phyloP scores from a whole-genome alignment of 345 rosid genomes.

The Nephelium lappaceum region DNA sequence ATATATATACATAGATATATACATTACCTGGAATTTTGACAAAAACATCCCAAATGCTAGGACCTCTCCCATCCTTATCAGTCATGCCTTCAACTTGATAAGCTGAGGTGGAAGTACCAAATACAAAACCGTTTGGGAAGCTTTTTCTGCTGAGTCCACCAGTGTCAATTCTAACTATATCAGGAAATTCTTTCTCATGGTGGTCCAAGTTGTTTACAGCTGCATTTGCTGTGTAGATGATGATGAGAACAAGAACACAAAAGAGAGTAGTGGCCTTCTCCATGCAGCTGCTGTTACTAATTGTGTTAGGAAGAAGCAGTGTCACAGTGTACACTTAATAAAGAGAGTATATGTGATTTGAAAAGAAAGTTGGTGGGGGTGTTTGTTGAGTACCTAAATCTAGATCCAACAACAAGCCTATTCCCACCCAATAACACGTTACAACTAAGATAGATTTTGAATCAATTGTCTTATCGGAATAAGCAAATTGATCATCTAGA shows the following conservation, averaged over 20 bases:
- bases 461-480: too few relatives aligned
- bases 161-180: conserved; percentile 29
- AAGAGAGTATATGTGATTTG: too few relatives aligned
- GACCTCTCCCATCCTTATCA: conserved; percentile 59
- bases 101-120: conserved; percentile 59
- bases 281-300: too few relatives aligned
- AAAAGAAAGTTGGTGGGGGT: too few relatives aligned
- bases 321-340: too few relatives aligned
- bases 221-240: background rate
- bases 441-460: too few relatives aligned
- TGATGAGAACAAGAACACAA: background rate
- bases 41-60: conserved; percentile 66
- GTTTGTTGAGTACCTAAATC: too few relatives aligned
- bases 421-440: too few relatives aligned
- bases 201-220: background rate
- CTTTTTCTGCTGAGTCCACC: conserved; percentile 47
- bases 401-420: too few relatives aligned
- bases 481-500: too few relatives aligned
- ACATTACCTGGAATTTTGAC: conserved; percentile 50
- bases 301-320: too few relatives aligned
- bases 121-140: conserved; percentile 51
- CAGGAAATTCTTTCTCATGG: background rate
- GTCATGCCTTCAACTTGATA: conserved; percentile 70
- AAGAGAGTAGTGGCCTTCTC: background rate
- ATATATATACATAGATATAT: background rate